Evolutionary conservation across 805 yeast genomes (phyloP), one percentile per base, ranked within the genome.

Genomic region (Komagataella pseudopastoris): DNA sequence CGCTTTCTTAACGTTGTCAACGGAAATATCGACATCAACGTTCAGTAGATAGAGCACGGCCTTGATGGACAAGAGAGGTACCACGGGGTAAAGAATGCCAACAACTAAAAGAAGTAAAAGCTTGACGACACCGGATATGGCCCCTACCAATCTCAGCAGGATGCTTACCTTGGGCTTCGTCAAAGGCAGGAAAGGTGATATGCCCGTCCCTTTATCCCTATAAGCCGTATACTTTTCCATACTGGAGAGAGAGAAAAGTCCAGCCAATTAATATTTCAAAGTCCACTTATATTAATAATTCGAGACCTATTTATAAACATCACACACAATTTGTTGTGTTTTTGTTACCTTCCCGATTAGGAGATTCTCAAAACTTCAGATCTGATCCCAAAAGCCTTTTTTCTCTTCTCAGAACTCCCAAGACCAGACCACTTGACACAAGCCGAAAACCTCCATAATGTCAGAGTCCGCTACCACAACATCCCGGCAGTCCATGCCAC

Each of bases 121-220:
- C 47, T 60, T 64, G 22, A 65, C 24, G 4, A 60, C 23, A 6
- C 63, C 59, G 6, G 56, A 49, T 1, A 58, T 48, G 24, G 55
- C 69, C n/a, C 56, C 55, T 6, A 53, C 14, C 1, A 23, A 44
- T 51, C 6, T 50, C 17, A 16, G 14, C 12, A 22, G 23, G 7
- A 20, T 24, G 7, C 23, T 23, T 8, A 53, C 3, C 2, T 36
- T 44, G 30, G 72, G 61, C 46, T 62, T 54, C n/a, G 67, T 57
- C 0, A 63, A 56, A 1, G 95, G 95, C 68, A 85, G 70, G 57
- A 88, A 88, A 2, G 96, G 96, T 0, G 95, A 83, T 43, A 89
- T 85, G n/a, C 96, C 96, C 1, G 96, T 89, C 4, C 91, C 93
- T 55, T 81, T 85, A 62, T 88, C 96, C 65, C 96, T 76, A 83